Base-by-base conservation (phyloP, 495 filamentous ascomycete species). In the Neurospora sp. region DNA sequence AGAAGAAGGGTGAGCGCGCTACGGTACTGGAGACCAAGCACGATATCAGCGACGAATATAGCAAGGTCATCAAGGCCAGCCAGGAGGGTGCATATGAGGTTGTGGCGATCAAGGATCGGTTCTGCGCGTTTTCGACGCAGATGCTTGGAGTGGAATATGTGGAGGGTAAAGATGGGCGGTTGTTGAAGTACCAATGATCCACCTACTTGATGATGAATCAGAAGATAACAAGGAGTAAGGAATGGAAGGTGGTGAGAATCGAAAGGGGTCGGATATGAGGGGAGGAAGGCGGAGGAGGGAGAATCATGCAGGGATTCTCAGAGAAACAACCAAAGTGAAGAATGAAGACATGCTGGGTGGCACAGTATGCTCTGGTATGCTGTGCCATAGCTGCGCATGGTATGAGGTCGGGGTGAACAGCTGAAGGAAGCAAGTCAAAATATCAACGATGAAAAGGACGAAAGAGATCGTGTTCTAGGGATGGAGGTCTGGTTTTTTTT, bases 71-170 rank as follows among this genome's bases (percentile, higher is more conserved):
- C 74, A 88, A 87, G 77, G 94, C 93, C 16, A 93, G 89, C 59
- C 92, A 96, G 77, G 96, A 98, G 84, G 96, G 96, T 38, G 97
- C 93, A 69, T 99, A 99, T 75, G 96, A 99, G 83, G 96, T 98
- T 14, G 91, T 97, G 70, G 90, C 93, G 7, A 97, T 99, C 80
- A 94, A 93, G 86, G 96, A 99, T 80, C 89, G 88, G 77, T 96
- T 87, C 81, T 99, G 96, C 80, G 88, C 92, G 5, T 94, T 95
- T 79, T 91, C 92, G 38, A 93, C 88, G 70, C 87, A 90, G 74
- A 83, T 22, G 22, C 44, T 83, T 20, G 70, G 53, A 14, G 53
- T 65, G 53, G 53, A 65, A 18, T 65, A 35, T 35, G 83, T 81
- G 68, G 82, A 86, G 22, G 83, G 81, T 39, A 89, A 82, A 75